Percentiles rank a stretch among this genome's conserved stretches.
phyloP scores from a whole-genome alignment of 768 basidiomycete genomes.

The Amanita thiersii region DNA sequence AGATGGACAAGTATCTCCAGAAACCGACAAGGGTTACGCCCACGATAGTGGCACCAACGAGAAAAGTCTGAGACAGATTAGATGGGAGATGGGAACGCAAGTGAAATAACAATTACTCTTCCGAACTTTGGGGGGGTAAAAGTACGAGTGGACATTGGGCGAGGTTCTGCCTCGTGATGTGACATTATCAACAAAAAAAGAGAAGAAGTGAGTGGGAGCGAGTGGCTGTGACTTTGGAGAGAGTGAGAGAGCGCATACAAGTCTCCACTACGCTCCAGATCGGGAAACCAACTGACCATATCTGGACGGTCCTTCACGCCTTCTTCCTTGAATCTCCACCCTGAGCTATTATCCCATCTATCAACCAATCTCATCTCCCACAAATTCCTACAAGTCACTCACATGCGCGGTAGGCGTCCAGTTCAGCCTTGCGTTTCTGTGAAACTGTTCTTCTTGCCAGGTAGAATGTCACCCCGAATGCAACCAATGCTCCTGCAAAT shows the following conservation, averaged over 20 bases:
- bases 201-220: no score
- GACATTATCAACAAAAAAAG: no score
- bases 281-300: no score
- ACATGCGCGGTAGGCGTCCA: slow-evolving; percentile 24
- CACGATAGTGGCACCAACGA: slow-evolving; percentile 21
- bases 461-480: slow-evolving; percentile 25
- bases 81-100: neutral
- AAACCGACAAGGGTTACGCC: slow-evolving; percentile 17
- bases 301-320: neutral
- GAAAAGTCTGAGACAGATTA: slow-evolving; percentile 16
- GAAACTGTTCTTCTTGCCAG: slow-evolving; percentile 23
- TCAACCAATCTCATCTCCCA: neutral
- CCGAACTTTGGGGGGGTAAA: slow-evolving; percentile 7
- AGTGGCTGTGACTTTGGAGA: no score
- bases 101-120: slow-evolving; percentile 11
- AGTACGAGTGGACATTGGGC: slow-evolving; percentile 3
- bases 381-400: slow-evolving; percentile 7
- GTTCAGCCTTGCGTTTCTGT: slow-evolving; percentile 22
- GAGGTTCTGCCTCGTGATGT: no score
- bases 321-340: neutral
- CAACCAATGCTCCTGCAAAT: slow-evolving; percentile 21
- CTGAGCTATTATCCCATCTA: neutral
- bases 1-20: slow-evolving; percentile 20
- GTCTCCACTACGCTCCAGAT: no score
- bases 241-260: no score